Percentiles rank a stretch among this genome's conserved stretches.
phyloP scores from a whole-genome alignment of 192 early-diverging fungal genomes.

The Gaertneriomyces semiglobifer region DNA sequence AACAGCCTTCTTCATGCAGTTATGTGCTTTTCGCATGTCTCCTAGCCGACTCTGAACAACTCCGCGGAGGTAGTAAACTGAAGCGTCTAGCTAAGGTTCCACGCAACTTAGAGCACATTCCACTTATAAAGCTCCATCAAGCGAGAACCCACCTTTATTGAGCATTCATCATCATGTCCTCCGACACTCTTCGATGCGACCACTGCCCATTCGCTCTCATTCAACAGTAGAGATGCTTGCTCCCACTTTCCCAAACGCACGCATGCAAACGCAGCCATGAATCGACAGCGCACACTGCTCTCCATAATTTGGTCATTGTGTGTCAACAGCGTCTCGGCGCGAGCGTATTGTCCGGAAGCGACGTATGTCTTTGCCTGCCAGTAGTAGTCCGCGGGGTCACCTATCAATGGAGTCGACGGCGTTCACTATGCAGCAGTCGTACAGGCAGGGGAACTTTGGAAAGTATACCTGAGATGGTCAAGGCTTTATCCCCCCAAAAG shows the following conservation, averaged over 20 bases:
- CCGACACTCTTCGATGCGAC: neutral
- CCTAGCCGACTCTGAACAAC: constrained; percentile 47
- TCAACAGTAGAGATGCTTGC: constrained; percentile 1
- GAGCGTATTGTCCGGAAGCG: constrained; percentile 12
- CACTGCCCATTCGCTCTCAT: neutral
- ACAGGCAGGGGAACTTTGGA: neutral
- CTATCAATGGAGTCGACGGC: neutral
- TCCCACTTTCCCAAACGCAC: constrained; percentile 21
- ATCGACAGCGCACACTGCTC: constrained; percentile 10
- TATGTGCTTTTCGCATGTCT: constrained; percentile 52
- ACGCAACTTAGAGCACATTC: neutral
- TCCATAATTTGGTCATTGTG: constrained; percentile 1
- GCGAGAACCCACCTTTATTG: too few species aligned
- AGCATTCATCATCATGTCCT: neutral
- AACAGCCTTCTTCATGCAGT: constrained; percentile 61
- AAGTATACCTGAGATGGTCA: constrained; percentile 18
- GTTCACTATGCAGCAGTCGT: neutral
- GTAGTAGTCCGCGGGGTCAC: constrained; percentile 10
- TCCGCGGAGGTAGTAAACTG: constrained; percentile 62
- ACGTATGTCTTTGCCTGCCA: constrained; percentile 25
- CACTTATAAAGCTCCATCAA: too few species aligned
- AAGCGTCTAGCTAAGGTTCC: constrained; percentile 26
- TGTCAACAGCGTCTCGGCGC: constrained; percentile 9
- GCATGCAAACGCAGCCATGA: constrained; percentile 12
- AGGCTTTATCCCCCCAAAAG: constrained; percentile 22